Base-by-base conservation (phyloP, 768 basidiomycete genomes). In the Hypsizygus marmoreus region DNA sequence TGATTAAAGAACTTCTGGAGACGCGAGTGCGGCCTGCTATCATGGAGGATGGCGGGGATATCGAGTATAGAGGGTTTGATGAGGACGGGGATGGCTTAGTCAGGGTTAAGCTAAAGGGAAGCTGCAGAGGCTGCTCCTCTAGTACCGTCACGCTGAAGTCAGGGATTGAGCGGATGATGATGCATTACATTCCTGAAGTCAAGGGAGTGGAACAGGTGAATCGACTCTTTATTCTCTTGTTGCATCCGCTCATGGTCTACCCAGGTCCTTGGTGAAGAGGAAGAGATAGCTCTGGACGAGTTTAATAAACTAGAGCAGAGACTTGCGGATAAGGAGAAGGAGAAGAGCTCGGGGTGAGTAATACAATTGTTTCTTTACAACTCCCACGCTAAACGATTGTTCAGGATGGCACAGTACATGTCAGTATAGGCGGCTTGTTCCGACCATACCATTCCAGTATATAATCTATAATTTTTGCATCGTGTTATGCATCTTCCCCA, bases 1-100 rank as follows among this genome's bases (percentile, higher is more conserved):
- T 98, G 95, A 94, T 99, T 57, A 99, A 99, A 65, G 97, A 99
- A 63, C 64, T 98, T 29, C 72, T 99, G 39, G 95, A 97, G 62
- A 98, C 95, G 2, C 73, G 97, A 11, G 93, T 99, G 13, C 73
- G 97, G 43, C 97, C 97, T 4, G 91, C 94, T 4, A 98, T 99
- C 49, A 95, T 95, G 90, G 97, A 98, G 65, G 95, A 99, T 45
- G 97, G 97, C 0, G 97, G 97, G 2, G 97, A 98, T 63, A 94
- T 99, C 46, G 95, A 98, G 68, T 99, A 90, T 64, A 80, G 86
- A 26, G 94, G 91, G 3, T 95, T 98, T 59, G 77, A 80, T 39
- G 91, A 95, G 53, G 82, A 81, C 16, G 90, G 88, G 2, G 66
- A 71, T 17, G 90, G 90, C 0, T 59, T 89, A 23, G 95, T 99